Conservation (phyloP, 768 basidiomycete species). For the Lentinula boryana region DNA sequence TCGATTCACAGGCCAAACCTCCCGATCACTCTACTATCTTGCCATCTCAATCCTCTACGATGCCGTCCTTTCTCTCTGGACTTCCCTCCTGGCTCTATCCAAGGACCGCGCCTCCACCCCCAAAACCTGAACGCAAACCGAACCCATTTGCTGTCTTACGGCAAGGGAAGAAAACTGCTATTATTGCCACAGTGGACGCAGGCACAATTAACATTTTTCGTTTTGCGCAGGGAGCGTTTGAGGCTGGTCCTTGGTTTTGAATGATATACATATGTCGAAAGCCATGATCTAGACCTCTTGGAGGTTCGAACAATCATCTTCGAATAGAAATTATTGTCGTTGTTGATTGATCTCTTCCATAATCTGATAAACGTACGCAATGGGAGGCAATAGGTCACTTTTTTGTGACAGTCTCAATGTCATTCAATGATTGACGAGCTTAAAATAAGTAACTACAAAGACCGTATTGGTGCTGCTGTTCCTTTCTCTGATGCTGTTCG, state of each 20-base stretch:
- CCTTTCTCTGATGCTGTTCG: conserved; percentile 8
- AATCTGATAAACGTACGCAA: too few species aligned
- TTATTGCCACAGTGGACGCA: conserved; percentile 85
- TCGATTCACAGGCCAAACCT: not conserved
- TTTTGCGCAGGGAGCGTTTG: conserved; percentile 82
- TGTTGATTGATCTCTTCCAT: too few species aligned
- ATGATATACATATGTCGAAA: not conserved
- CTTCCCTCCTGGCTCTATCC: not conserved
- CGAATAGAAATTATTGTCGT: too few species aligned
- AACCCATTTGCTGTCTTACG: conserved; percentile 82
- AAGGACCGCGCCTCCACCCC: not conserved
- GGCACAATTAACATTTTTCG: conserved; percentile 86
- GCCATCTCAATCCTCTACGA: not conserved
- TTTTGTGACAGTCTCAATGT: too few species aligned
- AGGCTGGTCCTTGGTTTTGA: conserved; percentile 53
- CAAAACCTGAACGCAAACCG: conserved; percentile 27
- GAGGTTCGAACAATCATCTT: too few species aligned
- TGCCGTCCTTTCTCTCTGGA: not conserved
- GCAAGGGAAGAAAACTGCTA: conserved; percentile 73
- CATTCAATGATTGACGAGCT: too few species aligned
- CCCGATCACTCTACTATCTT: not conserved
- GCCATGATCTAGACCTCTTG: too few species aligned
- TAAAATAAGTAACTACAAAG: not conserved
- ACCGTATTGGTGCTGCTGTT: conserved; percentile 5
- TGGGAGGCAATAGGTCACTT: too few species aligned